A percentile compares a stretch with the other conserved stretches of the same genome.
Evolutionary conservation across 202 grass and related monocot species (phyloP).

Genomic region (Alloteropsis angusta): DNA sequence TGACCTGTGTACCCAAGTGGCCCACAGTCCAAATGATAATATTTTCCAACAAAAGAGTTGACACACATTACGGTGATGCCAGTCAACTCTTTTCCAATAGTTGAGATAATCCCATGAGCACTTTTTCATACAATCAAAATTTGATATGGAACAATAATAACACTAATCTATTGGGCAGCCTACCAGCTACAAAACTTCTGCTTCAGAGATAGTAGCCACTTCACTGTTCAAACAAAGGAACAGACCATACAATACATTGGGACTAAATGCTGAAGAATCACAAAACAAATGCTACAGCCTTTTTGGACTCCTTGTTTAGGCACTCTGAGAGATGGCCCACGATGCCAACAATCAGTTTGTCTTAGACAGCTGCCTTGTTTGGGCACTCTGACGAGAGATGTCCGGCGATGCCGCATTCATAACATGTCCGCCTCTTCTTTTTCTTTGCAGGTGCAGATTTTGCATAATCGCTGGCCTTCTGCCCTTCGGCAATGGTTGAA

Average conservation of each 20-base stretch:
- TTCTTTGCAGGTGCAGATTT: conserved; percentile 33
- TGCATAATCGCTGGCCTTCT: neutral
- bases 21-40: neutral
- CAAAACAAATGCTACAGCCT: neutral
- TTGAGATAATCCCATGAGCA: neutral
- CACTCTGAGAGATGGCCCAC: conserved; percentile 55
- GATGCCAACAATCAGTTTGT: conserved; percentile 19
- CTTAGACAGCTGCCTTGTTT: conserved; percentile 32
- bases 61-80: neutral
- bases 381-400: conserved; percentile 79
- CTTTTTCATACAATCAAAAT: neutral
- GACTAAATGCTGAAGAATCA: neutral
- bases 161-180: neutral
- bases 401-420: conserved; percentile 62
- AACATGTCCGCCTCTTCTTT: conserved; percentile 80
- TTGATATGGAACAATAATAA: neutral
- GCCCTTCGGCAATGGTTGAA: neutral
- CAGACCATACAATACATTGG: neutral
- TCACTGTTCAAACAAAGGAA: neutral
- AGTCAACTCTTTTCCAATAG: neutral
- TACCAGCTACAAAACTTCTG: neutral
- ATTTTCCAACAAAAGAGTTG: neutral
- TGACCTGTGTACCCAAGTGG: neutral
- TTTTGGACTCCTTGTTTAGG: conserved; percentile 38
- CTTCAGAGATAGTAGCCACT: neutral